These are phyloP conservation scores for Galerina sulciceps DNA, from an alignment of 768 basidiomycete species.

Conservation along the genomic window DNA sequence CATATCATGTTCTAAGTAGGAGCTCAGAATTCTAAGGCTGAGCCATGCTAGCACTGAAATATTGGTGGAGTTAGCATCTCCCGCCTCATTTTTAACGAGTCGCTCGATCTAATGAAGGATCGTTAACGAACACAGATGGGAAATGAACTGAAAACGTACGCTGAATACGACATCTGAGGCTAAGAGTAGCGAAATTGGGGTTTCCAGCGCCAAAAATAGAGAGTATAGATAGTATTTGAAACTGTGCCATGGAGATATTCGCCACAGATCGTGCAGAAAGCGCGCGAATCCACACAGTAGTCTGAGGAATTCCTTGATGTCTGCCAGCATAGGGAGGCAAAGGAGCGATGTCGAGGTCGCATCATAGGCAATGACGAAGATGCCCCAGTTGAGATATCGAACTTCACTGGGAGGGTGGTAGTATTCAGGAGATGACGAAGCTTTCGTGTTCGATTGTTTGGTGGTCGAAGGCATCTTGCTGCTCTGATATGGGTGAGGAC, in stretches of 20 bases:
- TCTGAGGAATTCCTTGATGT: background rate
- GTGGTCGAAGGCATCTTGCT: no score
- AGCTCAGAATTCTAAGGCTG: background rate
- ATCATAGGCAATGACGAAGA: slow-evolving; percentile 39
- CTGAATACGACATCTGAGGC: slow-evolving; percentile 34
- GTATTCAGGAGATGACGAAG: background rate
- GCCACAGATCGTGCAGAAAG: slow-evolving; percentile 26
- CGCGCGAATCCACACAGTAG: slow-evolving; percentile 16
- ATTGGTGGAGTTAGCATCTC: no score
- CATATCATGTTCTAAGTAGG: slow-evolving; percentile 3
- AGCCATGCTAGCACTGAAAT: no score
- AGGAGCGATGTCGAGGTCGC: slow-evolving; percentile 3
- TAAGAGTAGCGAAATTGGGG: slow-evolving; percentile 38
- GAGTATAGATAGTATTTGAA: slow-evolving; percentile 29
- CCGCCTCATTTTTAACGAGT: no score
- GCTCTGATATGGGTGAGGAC: no score
- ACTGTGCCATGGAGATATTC: slow-evolving; percentile 23
- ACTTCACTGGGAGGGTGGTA: slow-evolving; percentile 10
- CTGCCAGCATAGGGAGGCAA: background rate
- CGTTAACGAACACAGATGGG: no score
- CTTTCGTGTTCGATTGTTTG: no score
- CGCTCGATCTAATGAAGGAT: no score
- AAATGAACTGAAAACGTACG: slow-evolving; percentile 21
- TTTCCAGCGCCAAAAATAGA: slow-evolving; percentile 34
- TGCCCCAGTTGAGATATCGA: slow-evolving; percentile 34